These are phyloP conservation scores for Aspergillus kassunensis DNA, from an alignment of 495 filamentous ascomycete genomes.

Conservation along the genomic window DNA sequence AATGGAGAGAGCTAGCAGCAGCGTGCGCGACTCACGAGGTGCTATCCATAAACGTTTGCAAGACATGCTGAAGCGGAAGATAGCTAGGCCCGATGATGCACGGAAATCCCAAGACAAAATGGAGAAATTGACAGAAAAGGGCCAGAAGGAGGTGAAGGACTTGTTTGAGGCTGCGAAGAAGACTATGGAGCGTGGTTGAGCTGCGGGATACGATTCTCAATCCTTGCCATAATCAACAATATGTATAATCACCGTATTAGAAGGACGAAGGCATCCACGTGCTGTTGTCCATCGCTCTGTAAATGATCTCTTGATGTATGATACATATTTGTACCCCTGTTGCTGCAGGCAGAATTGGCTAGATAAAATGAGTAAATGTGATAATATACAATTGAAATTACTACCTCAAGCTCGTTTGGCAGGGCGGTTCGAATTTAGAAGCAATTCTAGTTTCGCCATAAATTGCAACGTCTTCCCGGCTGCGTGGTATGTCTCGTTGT, in stretches of 20 bases:
- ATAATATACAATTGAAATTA: constrained; percentile 27
- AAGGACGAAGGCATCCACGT: not conserved
- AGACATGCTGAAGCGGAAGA: constrained; percentile 52
- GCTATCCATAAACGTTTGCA: constrained; percentile 63
- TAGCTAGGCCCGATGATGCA: constrained; percentile 61
- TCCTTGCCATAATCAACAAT: not conserved
- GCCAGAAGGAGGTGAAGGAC: constrained; percentile 61
- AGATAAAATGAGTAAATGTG: constrained; percentile 8
- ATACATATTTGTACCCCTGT: not conserved
- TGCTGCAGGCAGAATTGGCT: not conserved
- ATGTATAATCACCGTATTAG: not conserved
- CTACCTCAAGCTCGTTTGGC: constrained; percentile 27
- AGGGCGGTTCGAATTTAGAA: constrained; percentile 29
- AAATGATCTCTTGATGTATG: not conserved
- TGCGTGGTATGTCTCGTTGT: constrained; percentile 44
- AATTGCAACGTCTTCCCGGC: constrained; percentile 39
- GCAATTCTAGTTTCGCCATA: constrained; percentile 41
- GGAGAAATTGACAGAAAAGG: constrained; percentile 71
- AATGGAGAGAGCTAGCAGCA: constrained; percentile 53
- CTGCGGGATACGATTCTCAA: not conserved
- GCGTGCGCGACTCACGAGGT: constrained; percentile 52
- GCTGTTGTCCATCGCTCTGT: not conserved
- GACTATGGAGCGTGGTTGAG: constrained; percentile 46
- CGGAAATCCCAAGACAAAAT: constrained; percentile 62
- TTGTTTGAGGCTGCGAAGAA: constrained; percentile 64